Percentiles rank a stretch among this genome's conserved stretches.
Conservation (phyloP, 805 yeast species). For the Candida takata region DNA sequence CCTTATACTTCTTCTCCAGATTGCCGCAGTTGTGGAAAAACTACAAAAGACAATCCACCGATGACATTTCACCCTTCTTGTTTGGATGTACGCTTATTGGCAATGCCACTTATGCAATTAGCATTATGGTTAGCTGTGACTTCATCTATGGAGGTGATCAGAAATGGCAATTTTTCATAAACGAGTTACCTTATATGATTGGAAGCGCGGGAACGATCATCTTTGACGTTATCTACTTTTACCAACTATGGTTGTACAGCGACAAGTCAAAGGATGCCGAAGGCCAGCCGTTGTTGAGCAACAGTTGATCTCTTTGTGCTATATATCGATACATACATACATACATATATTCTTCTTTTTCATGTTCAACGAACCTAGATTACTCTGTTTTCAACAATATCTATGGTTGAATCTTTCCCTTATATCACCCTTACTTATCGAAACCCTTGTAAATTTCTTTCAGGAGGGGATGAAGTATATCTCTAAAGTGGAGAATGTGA, state of each 20-base stretch:
- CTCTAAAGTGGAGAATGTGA: too few species aligned
- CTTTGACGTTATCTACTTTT: slow-evolving; percentile 67
- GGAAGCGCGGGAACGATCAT: slow-evolving; percentile 83
- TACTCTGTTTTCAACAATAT: too few species aligned
- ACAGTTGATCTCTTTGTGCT: too few species aligned
- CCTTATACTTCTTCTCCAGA: slow-evolving; percentile 69
- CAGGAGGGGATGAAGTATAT: too few species aligned
- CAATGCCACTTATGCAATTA: slow-evolving; percentile 66
- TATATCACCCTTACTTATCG: too few species aligned
- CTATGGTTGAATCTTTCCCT: too few species aligned
- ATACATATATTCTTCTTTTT: neutral
- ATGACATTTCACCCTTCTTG: slow-evolving; percentile 75
- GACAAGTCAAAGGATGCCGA: slow-evolving; percentile 9
- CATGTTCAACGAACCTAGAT: too few species aligned
- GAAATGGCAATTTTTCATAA: slow-evolving; percentile 43
- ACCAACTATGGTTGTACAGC: slow-evolving; percentile 42
- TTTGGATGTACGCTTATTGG: slow-evolving; percentile 77
- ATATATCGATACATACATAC: too few species aligned
- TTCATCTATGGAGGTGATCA: slow-evolving; percentile 29
- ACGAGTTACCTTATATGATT: slow-evolving; percentile 73
- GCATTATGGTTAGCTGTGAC: slow-evolving; percentile 62
- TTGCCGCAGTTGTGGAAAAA: slow-evolving; percentile 81
- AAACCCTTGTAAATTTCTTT: too few species aligned
- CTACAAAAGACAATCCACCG: slow-evolving; percentile 70
- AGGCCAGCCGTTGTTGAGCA: slow-evolving; percentile 5